Percentiles rank a stretch among this genome's conserved stretches.
phyloP scores from a whole-genome alignment of 495 filamentous ascomycete species.

The Penicillium canescens region DNA sequence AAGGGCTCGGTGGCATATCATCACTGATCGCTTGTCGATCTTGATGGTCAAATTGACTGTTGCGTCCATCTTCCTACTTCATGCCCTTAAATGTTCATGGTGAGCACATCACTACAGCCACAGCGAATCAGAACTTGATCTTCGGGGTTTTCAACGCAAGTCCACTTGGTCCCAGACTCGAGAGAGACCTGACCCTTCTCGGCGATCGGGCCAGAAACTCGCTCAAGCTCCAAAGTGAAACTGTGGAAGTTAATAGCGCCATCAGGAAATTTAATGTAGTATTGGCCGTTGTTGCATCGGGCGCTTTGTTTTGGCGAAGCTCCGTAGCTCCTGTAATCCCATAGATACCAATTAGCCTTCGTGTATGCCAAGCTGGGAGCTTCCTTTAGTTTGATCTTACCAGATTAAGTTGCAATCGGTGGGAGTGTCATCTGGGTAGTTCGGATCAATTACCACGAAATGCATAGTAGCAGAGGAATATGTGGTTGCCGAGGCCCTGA shows the following conservation, averaged over 20 bases:
- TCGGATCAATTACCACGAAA: constrained; percentile 23
- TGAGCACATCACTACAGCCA: constrained; percentile 17
- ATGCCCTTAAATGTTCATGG: constrained; percentile 8
- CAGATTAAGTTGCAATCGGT: constrained; percentile 29
- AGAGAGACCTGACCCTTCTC: constrained; percentile 19
- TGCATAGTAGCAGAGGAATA: constrained; percentile 14
- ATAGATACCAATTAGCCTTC: not conserved
- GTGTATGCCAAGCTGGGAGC: not conserved
- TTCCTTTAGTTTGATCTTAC: constrained; percentile 3
- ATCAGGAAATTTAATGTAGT: constrained; percentile 27
- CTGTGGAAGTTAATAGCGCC: constrained; percentile 18
- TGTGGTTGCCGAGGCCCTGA: constrained; percentile 3
- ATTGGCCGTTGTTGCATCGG: constrained; percentile 27
- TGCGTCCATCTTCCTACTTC: no score
- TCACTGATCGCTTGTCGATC: no score
- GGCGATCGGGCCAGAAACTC: constrained; percentile 14
- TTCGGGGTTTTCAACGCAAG: constrained; percentile 18
- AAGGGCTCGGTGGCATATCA: no score
- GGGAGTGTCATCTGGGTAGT: constrained; percentile 29
- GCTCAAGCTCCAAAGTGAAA: constrained; percentile 19
- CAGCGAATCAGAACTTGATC: constrained; percentile 12
- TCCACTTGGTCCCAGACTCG: constrained; percentile 21
- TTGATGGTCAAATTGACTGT: no score
- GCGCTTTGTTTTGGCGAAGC: constrained; percentile 11
- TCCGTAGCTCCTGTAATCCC: constrained; percentile 16